Percentiles rank a stretch among this genome's conserved stretches.
Evolutionary conservation across 2,329 filamentous ascomycete genomes (phyloP).

Genomic region (Pseudogymnoascus sp.): DNA sequence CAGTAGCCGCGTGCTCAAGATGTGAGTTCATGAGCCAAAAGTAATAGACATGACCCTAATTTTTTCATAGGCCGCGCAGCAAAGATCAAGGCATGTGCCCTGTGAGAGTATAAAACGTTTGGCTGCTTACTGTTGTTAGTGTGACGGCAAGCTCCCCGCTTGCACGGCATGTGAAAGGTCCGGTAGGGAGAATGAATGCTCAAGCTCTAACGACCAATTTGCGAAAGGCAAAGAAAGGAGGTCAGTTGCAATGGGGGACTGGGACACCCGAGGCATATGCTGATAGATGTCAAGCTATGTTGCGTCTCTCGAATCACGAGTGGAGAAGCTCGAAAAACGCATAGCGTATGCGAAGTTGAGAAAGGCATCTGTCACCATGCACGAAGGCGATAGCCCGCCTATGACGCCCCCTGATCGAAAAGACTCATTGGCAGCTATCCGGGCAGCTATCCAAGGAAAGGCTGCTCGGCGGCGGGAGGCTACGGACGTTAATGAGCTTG

Average conservation of each 20-base stretch:
- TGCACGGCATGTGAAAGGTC: conserved; percentile 94
- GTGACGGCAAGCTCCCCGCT: conserved; percentile 89
- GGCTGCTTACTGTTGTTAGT: conserved; percentile 41
- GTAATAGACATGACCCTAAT: conserved; percentile 8
- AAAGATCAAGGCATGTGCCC: conserved; percentile 68
- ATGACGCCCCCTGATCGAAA: conserved; percentile 47
- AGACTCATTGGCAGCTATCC: conserved; percentile 54
- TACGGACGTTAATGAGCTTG: conserved; percentile 80
- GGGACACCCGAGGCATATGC: conserved; percentile 1
- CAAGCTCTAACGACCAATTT: conserved; percentile 91
- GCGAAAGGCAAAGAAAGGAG: conserved; percentile 91
- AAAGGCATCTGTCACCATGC: conserved; percentile 61
- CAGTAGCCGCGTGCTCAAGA: conserved; percentile 71
- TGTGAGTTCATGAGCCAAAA: conserved; percentile 40
- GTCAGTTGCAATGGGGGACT: conserved; percentile 32
- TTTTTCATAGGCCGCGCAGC: conserved; percentile 58
- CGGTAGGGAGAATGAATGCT: conserved; percentile 78
- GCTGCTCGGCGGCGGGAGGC: conserved; percentile 63
- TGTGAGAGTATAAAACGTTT: conserved; percentile 2
- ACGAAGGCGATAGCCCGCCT: conserved; percentile 47
- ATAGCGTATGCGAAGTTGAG: conserved; percentile 63
- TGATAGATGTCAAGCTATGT: conserved; percentile 58
- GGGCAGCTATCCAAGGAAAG: conserved; percentile 56
- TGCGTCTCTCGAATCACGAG: conserved; percentile 81
- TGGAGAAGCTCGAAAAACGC: conserved; percentile 78